Evolutionary conservation across 768 basidiomycete species (phyloP).

Genomic region (Psilocybe tampanensis): DNA sequence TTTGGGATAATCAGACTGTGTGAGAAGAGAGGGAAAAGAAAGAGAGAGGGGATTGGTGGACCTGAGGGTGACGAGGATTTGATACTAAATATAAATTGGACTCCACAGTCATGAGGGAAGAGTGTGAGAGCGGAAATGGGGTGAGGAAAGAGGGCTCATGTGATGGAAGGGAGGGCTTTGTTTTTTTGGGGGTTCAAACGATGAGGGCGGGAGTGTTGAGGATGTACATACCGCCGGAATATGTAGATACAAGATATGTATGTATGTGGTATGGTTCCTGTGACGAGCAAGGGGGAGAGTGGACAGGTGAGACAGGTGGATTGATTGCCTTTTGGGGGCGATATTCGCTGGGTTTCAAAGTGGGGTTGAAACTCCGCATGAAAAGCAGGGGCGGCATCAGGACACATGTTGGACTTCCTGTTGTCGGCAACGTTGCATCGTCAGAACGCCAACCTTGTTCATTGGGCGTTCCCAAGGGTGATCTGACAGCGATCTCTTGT

Average conservation of each 20-base stretch:
- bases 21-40: too few species aligned
- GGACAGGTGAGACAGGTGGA: not conserved
- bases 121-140: slow-evolving; percentile 23
- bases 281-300: slow-evolving; percentile 26
- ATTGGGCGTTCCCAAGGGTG: slow-evolving; percentile 5
- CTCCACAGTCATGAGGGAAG: slow-evolving; percentile 39
- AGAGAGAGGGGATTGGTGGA: not conserved
- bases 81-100: not conserved
- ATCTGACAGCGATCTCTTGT: slow-evolving; percentile 2
- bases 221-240: not conserved
- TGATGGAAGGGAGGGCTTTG: not conserved
- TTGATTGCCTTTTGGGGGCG: not conserved
- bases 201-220: not conserved
- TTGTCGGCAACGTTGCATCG: slow-evolving; percentile 22
- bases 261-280: slow-evolving; percentile 35
- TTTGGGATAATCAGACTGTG: not conserved
- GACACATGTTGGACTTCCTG: slow-evolving; percentile 15
- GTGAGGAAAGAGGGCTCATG: slow-evolving; percentile 9
- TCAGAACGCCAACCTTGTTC: slow-evolving; percentile 3
- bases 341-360: slow-evolving; percentile 21
- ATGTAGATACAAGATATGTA: slow-evolving; percentile 1
- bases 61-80: not conserved
- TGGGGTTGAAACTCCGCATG: slow-evolving; percentile 35
- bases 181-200: not conserved
- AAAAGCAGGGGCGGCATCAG: slow-evolving; percentile 34